Evolutionary conservation across 441 rosid genomes (phyloP).

Genomic region (Arabidopsis hybrid): DNA sequence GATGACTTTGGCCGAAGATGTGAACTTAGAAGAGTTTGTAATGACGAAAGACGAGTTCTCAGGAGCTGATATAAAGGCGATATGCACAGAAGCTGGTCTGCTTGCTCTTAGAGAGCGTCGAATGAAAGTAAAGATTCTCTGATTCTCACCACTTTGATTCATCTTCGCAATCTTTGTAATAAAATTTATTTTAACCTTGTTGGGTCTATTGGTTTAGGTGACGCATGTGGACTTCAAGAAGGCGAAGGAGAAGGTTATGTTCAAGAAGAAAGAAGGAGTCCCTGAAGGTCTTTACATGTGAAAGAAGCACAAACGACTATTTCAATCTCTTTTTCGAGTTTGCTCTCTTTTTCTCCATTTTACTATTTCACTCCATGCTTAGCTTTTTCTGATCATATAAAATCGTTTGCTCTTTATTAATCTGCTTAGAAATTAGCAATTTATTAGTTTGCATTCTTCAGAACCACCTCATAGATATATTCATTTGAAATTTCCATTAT

Average conservation of each 20-base stretch:
- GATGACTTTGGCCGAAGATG: slow-evolving; percentile 94
- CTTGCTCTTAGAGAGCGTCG: slow-evolving; percentile 94
- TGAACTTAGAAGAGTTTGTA: slow-evolving; percentile 96
- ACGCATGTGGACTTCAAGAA: slow-evolving; percentile 65
- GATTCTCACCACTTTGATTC: slow-evolving; percentile 1
- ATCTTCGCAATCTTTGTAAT: background rate
- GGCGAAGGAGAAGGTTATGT: slow-evolving; percentile 70
- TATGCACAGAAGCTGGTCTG: slow-evolving; percentile 93
- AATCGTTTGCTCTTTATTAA: background rate
- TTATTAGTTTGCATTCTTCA: slow-evolving; percentile 2
- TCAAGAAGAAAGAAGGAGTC: slow-evolving; percentile 69
- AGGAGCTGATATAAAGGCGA: slow-evolving; percentile 96
- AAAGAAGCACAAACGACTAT: background rate
- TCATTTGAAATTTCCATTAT: background rate
- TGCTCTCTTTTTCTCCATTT: background rate
- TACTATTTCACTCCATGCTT: background rate
- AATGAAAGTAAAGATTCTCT: slow-evolving; percentile 80
- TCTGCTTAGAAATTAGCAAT: background rate
- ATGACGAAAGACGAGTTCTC: slow-evolving; percentile 99
- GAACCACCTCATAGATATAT: background rate
- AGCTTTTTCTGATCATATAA: background rate
- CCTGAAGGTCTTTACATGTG: slow-evolving; percentile 67
- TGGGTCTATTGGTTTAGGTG: slow-evolving; percentile 38
- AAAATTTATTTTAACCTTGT: background rate
- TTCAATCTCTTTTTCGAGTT: slow-evolving; percentile 15